Percentiles rank a stretch among this genome's conserved stretches.
These are phyloP conservation scores for Candida railenensis DNA, from an alignment of 805 yeast species.

Conservation along the genomic window DNA sequence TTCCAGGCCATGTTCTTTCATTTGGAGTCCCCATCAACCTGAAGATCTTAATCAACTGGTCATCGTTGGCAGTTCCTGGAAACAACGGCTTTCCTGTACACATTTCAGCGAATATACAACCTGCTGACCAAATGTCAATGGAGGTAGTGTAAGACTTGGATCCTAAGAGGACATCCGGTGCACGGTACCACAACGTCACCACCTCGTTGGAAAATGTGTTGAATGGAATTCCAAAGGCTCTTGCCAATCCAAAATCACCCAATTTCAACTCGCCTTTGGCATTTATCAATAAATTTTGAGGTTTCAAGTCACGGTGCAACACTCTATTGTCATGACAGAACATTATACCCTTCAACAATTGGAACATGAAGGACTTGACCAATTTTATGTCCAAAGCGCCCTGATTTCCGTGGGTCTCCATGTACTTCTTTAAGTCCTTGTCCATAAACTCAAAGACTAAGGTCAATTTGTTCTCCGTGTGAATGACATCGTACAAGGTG, in stretches of 20 bases:
- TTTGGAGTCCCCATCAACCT: conserved; percentile 95
- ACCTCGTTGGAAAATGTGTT: conserved; percentile 97
- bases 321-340: conserved; percentile 84
- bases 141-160: conserved; percentile 95
- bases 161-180: conserved; percentile 94
- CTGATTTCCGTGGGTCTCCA: conserved; percentile 79
- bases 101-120: conserved; percentile 98
- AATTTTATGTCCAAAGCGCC: conserved; percentile 73
- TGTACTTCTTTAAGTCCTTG: conserved; percentile 87
- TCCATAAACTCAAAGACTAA: conserved; percentile 93
- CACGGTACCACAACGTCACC: conserved; percentile 96
- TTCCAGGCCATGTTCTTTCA: conserved; percentile 97
- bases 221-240: conserved; percentile 98
- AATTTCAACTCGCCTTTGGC: conserved; percentile 87
- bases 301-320: conserved; percentile 86
- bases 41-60: conserved; percentile 88
- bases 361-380: conserved; percentile 92
- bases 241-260: conserved; percentile 95
- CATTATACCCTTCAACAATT: conserved; percentile 83
- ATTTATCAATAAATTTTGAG: conserved; percentile 89
- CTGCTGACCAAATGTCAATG: conserved; percentile 98
- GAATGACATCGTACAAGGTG: conserved; percentile 90
- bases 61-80: conserved; percentile 96
- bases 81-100: conserved; percentile 96
- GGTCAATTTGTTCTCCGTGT: conserved; percentile 92